Percentiles rank a stretch among this genome's conserved stretches.
phyloP scores from a whole-genome alignment of 2,329 filamentous ascomycete species.

The Cytospora piceae region DNA sequence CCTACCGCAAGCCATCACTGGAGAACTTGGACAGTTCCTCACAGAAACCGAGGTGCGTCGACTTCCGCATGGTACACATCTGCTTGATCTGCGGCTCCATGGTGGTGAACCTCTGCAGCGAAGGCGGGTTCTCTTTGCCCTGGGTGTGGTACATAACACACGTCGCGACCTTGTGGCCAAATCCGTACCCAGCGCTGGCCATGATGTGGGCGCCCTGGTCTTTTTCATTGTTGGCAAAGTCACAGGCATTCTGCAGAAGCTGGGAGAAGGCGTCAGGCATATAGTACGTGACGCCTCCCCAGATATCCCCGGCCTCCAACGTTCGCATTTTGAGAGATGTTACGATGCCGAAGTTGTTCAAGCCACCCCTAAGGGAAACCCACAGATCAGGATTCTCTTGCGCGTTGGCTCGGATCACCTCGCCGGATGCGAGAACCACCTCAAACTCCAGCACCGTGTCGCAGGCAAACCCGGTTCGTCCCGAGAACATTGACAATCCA shows the following conservation, averaged over 20 bases:
- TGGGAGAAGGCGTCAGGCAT: slow-evolving; percentile 30
- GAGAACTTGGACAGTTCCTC: slow-evolving; percentile 26
- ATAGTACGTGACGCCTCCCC: slow-evolving; percentile 28
- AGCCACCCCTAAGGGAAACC: slow-evolving; percentile 49
- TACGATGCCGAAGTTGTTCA: slow-evolving; percentile 46
- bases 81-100: slow-evolving; percentile 32
- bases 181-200: slow-evolving; percentile 30
- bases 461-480: slow-evolving; percentile 32
- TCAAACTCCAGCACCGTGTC: slow-evolving; percentile 32
- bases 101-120: slow-evolving; percentile 31
- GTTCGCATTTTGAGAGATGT: slow-evolving; percentile 29
- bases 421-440: slow-evolving; percentile 12
- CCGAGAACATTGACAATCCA: slow-evolving; percentile 16
- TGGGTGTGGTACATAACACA: slow-evolving; percentile 33
- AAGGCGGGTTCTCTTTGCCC: slow-evolving; percentile 30
- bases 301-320: slow-evolving; percentile 32
- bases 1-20: slow-evolving; percentile 1
- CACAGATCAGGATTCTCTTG: slow-evolving; percentile 46
- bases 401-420: slow-evolving; percentile 28
- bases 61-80: slow-evolving; percentile 31
- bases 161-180: slow-evolving; percentile 30
- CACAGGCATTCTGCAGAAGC: slow-evolving; percentile 29
- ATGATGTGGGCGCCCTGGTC: slow-evolving; percentile 31
- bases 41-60: slow-evolving; percentile 30
- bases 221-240: slow-evolving; percentile 31